These are phyloP conservation scores for Bruguiera parviflora DNA, from an alignment of 345 rosid genomes.

Conservation along the genomic window DNA sequence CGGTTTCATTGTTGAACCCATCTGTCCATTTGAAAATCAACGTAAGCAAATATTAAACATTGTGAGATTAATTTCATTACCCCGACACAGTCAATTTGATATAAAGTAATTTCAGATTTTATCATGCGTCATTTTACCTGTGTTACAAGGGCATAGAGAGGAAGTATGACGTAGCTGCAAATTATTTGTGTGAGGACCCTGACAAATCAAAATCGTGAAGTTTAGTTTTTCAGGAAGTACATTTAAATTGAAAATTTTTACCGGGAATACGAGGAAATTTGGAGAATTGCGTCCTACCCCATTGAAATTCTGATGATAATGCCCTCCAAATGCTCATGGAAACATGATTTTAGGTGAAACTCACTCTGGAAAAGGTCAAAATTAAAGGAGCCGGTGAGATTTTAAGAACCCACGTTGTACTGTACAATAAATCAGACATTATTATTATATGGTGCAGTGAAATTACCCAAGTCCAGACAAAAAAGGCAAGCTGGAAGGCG, in stretches of 20 bases:
- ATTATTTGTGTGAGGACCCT: conserved; percentile 25
- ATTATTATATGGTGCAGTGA: too few species aligned
- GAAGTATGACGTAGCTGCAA: conserved; percentile 33
- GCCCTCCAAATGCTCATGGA: conserved; percentile 24
- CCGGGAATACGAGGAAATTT: not conserved
- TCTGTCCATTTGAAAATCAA: conserved; percentile 17
- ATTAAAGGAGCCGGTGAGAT: too few species aligned
- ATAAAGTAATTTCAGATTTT: not conserved
- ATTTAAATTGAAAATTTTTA: not conserved
- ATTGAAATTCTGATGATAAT: conserved; percentile 24
- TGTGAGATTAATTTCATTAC: not conserved
- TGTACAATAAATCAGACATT: too few species aligned
- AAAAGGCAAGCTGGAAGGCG: conserved; percentile 31
- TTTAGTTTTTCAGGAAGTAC: not conserved
- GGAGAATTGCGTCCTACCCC: conserved; percentile 14
- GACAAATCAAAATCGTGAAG: not conserved
- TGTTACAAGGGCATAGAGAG: conserved; percentile 32
- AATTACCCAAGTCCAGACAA: conserved; percentile 28
- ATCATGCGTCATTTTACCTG: conserved; percentile 10
- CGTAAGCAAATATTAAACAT: not conserved
- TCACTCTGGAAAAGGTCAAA: conserved; percentile 9
- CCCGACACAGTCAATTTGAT: too few species aligned
- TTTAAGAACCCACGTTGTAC: too few species aligned
- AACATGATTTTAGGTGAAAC: conserved; percentile 24
- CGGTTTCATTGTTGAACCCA: conserved; percentile 42